Evolutionary conservation across 2,329 filamentous ascomycete species (phyloP).

Genomic region (Stenocarpella maydis): DNA sequence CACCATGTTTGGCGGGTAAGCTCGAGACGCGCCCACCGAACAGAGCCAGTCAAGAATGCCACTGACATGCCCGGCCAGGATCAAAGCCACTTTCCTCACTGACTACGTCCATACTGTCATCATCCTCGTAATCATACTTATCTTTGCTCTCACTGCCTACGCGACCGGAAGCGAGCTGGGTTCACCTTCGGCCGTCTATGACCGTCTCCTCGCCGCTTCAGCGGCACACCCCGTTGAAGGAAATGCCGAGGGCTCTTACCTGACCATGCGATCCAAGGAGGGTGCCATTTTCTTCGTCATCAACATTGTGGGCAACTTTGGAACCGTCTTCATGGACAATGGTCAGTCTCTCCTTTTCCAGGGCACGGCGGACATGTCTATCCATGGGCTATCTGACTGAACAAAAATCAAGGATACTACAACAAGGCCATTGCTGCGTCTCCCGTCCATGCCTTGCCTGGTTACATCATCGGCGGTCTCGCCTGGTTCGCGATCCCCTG

Average conservation of each 20-base stretch:
- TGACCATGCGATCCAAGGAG: conserved; percentile 84
- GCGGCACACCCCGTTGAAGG: conserved; percentile 77
- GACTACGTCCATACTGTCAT: conserved; percentile 90
- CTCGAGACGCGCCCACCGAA: neutral
- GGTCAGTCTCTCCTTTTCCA: conserved; percentile 48
- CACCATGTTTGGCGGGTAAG: conserved; percentile 74
- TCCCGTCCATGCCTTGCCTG: conserved; percentile 84
- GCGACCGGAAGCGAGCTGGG: conserved; percentile 76
- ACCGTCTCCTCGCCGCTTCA: conserved; percentile 75
- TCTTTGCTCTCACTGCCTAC: conserved; percentile 85
- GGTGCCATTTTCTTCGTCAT: conserved; percentile 91
- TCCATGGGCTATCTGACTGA: neutral
- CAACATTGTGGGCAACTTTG: conserved; percentile 86
- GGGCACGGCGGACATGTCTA: too few species aligned
- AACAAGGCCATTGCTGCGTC: conserved; percentile 93
- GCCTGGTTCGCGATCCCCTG: conserved; percentile 94
- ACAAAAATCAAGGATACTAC: conserved; percentile 64
- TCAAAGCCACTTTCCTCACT: conserved; percentile 88
- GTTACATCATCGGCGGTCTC: conserved; percentile 86
- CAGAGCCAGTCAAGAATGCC: neutral
- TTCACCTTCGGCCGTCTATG: conserved; percentile 79
- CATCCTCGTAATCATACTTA: conserved; percentile 83
- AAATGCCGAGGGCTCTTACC: conserved; percentile 81
- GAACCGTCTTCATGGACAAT: conserved; percentile 79
- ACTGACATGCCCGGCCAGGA: neutral